Percentiles rank a stretch among this genome's conserved stretches.
Evolutionary conservation across 1,284 basidiomycete species (phyloP).

Genomic region (Tylopilus sp.): DNA sequence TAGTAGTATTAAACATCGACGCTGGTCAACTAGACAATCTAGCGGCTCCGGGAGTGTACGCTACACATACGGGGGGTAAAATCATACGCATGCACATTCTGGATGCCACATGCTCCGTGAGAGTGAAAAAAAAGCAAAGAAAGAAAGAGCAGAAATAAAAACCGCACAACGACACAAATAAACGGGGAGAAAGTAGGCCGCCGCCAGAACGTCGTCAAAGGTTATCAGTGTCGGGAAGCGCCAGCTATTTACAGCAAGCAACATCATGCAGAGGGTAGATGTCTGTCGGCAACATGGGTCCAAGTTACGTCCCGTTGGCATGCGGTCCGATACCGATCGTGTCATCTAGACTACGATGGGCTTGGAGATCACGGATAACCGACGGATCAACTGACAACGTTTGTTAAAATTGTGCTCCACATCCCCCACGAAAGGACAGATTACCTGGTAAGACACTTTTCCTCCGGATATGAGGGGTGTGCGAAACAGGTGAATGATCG

Average conservation of each 20-base stretch:
- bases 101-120: constrained; percentile 26
- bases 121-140: background rate
- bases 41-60: constrained; percentile 28
- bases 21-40: constrained; percentile 17
- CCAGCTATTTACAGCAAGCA: constrained; percentile 27
- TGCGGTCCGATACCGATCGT: constrained; percentile 33
- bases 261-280: constrained; percentile 16
- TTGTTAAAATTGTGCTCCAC: constrained; percentile 8
- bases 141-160: constrained; percentile 8
- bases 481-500: constrained; percentile 51
- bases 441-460: constrained; percentile 84
- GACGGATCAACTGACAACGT: constrained; percentile 70
- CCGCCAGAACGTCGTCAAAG: constrained; percentile 24
- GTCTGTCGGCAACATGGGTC: constrained; percentile 17
- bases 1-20: constrained; percentile 20
- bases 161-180: constrained; percentile 18
- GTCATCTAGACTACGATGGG: constrained; percentile 79
- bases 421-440: background rate
- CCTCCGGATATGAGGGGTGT: constrained; percentile 71
- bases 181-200: constrained; percentile 20
- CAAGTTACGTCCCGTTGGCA: constrained; percentile 29
- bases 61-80: constrained; percentile 20
- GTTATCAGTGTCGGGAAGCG: constrained; percentile 27
- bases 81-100: constrained; percentile 30
- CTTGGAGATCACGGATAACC: constrained; percentile 84